Percentiles rank a stretch among this genome's conserved stretches.
Conservation (phyloP, 352 stramenopile species). For the Globisporangium orthogonon region DNA sequence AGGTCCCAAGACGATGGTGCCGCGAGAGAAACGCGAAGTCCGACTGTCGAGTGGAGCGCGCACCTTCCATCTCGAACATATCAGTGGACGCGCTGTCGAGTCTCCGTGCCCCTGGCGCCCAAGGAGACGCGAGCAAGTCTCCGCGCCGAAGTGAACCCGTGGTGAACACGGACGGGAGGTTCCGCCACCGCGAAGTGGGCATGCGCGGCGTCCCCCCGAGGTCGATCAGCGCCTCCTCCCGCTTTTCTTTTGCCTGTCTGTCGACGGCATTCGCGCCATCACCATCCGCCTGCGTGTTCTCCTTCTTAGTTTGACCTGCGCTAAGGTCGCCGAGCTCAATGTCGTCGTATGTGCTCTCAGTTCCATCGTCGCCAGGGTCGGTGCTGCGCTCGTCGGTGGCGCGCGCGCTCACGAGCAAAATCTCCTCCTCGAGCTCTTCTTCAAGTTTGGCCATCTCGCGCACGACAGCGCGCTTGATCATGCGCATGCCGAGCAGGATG, state of each 20-base stretch:
- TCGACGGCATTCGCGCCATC: no score
- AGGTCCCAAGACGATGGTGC: conserved; percentile 23
- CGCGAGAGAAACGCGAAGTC: conserved; percentile 20
- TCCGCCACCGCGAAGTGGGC: conserved; percentile 20
- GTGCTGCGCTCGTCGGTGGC: conserved; percentile 15
- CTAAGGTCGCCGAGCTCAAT: conserved; percentile 16
- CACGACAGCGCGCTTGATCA: conserved; percentile 40
- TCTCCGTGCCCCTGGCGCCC: conserved; percentile 12
- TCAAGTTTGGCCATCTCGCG: conserved; percentile 27
- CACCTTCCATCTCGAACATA: conserved; percentile 25
- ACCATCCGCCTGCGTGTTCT: no score
- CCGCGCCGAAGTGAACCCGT: conserved; percentile 18
- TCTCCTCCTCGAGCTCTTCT: conserved; percentile 33
- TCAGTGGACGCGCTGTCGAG: conserved; percentile 6
- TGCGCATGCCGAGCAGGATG: conserved; percentile 41
- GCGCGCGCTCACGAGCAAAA: conserved; percentile 37
- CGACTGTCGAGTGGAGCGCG: conserved; percentile 15
- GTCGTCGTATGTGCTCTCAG: conserved; percentile 21
- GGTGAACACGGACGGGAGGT: conserved; percentile 21
- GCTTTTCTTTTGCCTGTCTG: no score
- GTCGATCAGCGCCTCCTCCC: conserved; percentile 2
- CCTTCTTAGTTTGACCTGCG: neutral
- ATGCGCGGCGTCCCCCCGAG: conserved; percentile 20
- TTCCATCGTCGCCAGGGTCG: conserved; percentile 19
- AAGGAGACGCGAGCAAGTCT: conserved; percentile 46